A percentile compares a stretch with the other conserved stretches of the same genome.
Evolutionary conservation across 2,329 filamentous ascomycete genomes (phyloP).

Genomic region (Sodiomyces alkalinus): DNA sequence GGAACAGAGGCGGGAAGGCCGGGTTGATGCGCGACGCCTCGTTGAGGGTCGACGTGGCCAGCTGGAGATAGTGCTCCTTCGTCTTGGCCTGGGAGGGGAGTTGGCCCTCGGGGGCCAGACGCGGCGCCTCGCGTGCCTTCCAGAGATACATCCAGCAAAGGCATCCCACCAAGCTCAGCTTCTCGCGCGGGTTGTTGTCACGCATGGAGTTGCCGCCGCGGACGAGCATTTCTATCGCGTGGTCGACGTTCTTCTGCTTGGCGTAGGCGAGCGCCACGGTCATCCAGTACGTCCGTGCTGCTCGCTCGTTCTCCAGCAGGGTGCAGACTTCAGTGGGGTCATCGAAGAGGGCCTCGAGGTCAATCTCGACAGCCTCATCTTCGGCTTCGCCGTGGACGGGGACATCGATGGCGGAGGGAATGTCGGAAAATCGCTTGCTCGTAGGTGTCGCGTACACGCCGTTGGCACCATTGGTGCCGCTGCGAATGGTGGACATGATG

Average conservation of each 20-base stretch:
- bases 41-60: conserved; percentile 83
- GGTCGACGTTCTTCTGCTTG: conserved; percentile 86
- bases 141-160: conserved; percentile 84
- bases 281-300: conserved; percentile 90
- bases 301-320: conserved; percentile 84
- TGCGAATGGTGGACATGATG: conserved; percentile 26
- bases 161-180: conserved; percentile 69
- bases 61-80: conserved; percentile 84
- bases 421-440: conserved; percentile 47
- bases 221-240: conserved; percentile 58
- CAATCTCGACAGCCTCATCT: conserved; percentile 75
- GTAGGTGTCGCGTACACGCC: conserved; percentile 19
- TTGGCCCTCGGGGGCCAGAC: conserved; percentile 45
- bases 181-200: conserved; percentile 60
- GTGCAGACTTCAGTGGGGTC: conserved; percentile 92
- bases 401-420: conserved; percentile 50
- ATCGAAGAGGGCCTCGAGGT: conserved; percentile 78
- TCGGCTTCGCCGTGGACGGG: conserved; percentile 49
- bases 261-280: conserved; percentile 94
- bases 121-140: conserved; percentile 69
- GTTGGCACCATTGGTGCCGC: conserved; percentile 30
- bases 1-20: conserved; percentile 76
- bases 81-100: conserved; percentile 62
- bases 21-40: conserved; percentile 92
- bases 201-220: conserved; percentile 61